A percentile compares a stretch with the other conserved stretches of the same genome.
phyloP scores from a whole-genome alignment of 495 filamentous ascomycete species.

The Penicillium canariense region DNA sequence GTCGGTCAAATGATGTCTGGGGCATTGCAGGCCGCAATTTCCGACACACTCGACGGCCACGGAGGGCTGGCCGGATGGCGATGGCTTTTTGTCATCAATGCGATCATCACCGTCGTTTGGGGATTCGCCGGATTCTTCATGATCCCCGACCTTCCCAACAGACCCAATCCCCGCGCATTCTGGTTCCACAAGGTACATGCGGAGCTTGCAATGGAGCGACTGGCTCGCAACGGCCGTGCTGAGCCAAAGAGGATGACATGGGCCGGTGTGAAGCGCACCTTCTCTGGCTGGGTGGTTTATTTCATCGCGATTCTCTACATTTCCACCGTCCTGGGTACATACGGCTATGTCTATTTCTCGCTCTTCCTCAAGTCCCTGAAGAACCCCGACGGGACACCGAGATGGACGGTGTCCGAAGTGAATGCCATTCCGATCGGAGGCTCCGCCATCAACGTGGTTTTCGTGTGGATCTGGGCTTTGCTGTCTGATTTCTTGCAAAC shows the following conservation, averaged over 20 bases:
- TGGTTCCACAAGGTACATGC: slow-evolving; percentile 32
- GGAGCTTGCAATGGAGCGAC: slow-evolving; percentile 28
- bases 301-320: slow-evolving; percentile 30
- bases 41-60: slow-evolving; percentile 50
- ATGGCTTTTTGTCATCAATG: slow-evolving; percentile 60
- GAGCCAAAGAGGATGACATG: slow-evolving; percentile 32
- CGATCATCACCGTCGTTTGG: slow-evolving; percentile 51
- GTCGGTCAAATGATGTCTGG: slow-evolving; percentile 37
- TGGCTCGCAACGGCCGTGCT: slow-evolving; percentile 31
- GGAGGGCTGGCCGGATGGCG: slow-evolving; percentile 62
- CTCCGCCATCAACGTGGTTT: slow-evolving; percentile 35
- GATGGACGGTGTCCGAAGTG: slow-evolving; percentile 27
- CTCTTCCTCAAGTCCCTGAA: slow-evolving; percentile 31
- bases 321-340: slow-evolving; percentile 32
- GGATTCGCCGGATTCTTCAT: slow-evolving; percentile 59
- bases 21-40: slow-evolving; percentile 34
- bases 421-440: slow-evolving; percentile 35
- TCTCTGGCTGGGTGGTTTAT: slow-evolving; percentile 32
- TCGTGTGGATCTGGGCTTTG: slow-evolving; percentile 35
- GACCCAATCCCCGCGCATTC: slow-evolving; percentile 31
- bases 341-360: slow-evolving; percentile 33
- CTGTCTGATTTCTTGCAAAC: slow-evolving; percentile 29
- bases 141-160: slow-evolving; percentile 50
- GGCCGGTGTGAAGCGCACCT: slow-evolving; percentile 29
- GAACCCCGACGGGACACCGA: slow-evolving; percentile 23